phyloP scores from a whole-genome alignment of 257 asterid genomes.

The Solanum habrochaites region DNA sequence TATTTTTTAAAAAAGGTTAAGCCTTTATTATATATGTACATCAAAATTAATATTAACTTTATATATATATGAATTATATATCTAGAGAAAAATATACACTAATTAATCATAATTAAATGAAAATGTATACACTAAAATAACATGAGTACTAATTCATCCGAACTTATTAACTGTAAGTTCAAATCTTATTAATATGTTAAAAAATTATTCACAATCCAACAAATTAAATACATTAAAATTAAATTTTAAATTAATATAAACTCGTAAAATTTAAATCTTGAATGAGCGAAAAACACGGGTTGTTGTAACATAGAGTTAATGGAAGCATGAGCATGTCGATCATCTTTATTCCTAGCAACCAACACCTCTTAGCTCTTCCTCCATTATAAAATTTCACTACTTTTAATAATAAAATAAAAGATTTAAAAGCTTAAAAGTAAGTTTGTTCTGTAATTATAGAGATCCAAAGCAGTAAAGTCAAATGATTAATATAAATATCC shows the following conservation, averaged over 20 bases:
- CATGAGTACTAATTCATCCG: not conserved
- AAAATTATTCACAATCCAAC: not conserved
- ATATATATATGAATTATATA: not conserved
- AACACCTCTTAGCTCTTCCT: not conserved
- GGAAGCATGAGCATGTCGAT: not conserved
- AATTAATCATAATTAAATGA: not conserved
- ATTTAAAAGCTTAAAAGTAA: not conserved
- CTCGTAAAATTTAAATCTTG: not conserved
- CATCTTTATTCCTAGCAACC: not conserved
- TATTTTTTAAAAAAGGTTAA: not conserved
- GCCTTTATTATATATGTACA: not conserved
- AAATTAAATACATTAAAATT: not conserved
- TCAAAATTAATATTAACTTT: not conserved
- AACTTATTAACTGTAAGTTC: not conserved
- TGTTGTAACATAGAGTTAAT: not conserved
- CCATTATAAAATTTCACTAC: not conserved
- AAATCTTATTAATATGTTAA: not conserved
- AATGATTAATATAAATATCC: not conserved
- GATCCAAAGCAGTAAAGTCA: not conserved
- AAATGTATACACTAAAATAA: not conserved
- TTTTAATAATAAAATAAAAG: not conserved
- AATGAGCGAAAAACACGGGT: fast-evolving
- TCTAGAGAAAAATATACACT: not conserved
- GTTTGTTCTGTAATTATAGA: not conserved
- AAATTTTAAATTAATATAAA: fast-evolving